Percentiles rank a stretch among this genome's conserved stretches.
phyloP scores from a whole-genome alignment of 805 yeast species.

The Candida xiaguanensis region DNA sequence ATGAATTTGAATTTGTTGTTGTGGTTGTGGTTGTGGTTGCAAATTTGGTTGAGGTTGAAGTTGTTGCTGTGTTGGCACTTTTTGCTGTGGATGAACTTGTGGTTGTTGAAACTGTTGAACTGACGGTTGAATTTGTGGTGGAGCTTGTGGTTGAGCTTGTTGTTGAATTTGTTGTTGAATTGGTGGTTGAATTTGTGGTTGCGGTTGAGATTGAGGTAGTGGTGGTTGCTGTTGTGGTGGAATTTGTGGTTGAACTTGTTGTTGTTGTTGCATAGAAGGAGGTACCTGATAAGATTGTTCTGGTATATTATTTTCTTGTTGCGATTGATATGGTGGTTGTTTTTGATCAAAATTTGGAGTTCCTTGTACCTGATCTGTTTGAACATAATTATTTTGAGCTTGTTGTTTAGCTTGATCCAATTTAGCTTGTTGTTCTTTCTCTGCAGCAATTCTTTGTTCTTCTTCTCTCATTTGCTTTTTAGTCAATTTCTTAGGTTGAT shows the following conservation, averaged over 20 bases:
- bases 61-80: slow-evolving; percentile 12
- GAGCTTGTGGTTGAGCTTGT: background rate
- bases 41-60: background rate
- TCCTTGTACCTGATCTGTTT: background rate
- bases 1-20: background rate
- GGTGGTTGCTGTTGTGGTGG: slow-evolving; percentile 1
- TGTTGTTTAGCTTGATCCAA: slow-evolving; percentile 5
- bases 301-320: slow-evolving; percentile 12
- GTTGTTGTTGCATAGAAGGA: background rate
- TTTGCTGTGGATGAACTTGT: slow-evolving; percentile 4
- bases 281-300: slow-evolving; percentile 5
- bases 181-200: background rate
- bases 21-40: slow-evolving; percentile 4
- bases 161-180: slow-evolving; percentile 2
- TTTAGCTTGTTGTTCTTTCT: slow-evolving; percentile 6
- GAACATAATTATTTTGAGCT: background rate
- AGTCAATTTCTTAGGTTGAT: slow-evolving; percentile 12
- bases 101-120: slow-evolving; percentile 1
- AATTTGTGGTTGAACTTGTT: background rate
- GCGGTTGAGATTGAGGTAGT: background rate
- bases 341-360: slow-evolving; percentile 1
- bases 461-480: slow-evolving; percentile 12
- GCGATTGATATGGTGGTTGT: slow-evolving; percentile 9
- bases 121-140: slow-evolving; percentile 4
- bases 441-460: slow-evolving; percentile 7